Conservation (phyloP, 2,329 filamentous ascomycete genomes). For the Xylaria sp. region DNA sequence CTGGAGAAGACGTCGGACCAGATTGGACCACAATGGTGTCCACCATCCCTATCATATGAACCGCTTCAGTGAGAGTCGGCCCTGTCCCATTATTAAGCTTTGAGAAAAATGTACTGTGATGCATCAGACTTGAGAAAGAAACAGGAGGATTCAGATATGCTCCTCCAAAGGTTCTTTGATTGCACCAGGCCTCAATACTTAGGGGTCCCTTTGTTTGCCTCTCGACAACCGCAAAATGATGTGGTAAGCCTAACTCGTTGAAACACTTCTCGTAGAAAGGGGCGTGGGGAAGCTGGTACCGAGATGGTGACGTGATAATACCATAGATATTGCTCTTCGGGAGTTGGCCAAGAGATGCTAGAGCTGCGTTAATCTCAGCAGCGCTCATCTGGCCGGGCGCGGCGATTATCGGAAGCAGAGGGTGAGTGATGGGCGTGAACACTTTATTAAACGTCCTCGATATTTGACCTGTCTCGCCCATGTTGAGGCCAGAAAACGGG, state of each 20-base stretch:
- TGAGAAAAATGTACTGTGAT: slow-evolving; percentile 63
- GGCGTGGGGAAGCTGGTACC: slow-evolving; percentile 73
- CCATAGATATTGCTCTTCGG: slow-evolving; percentile 84
- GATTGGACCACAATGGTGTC: slow-evolving; percentile 80
- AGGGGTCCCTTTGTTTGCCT: slow-evolving; percentile 71
- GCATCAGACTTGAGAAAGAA: slow-evolving; percentile 69
- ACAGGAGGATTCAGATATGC: slow-evolving; percentile 83
- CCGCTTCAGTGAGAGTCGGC: slow-evolving; percentile 77
- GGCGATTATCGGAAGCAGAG: slow-evolving; percentile 83
- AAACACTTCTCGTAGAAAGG: slow-evolving; percentile 89
- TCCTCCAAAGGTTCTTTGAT: slow-evolving; percentile 81
- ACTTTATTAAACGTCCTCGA: slow-evolving; percentile 86
- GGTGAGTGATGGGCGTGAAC: slow-evolving; percentile 89
- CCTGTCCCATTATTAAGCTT: slow-evolving; percentile 62
- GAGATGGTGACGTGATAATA: slow-evolving; percentile 76
- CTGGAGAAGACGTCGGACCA: slow-evolving; percentile 55
- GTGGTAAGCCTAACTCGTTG: slow-evolving; percentile 85
- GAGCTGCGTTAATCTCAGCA: slow-evolving; percentile 83
- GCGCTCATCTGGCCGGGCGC: slow-evolving; percentile 88
- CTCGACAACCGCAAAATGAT: slow-evolving; percentile 81
- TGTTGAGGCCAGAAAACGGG: slow-evolving; percentile 85
- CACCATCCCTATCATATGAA: slow-evolving; percentile 80
- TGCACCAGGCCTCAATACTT: slow-evolving; percentile 77
- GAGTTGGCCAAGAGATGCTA: slow-evolving; percentile 82
- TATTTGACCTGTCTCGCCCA: slow-evolving; percentile 87